Percentiles rank a stretch among this genome's conserved stretches.
Conservation (phyloP, 169 alveolate genomes). For the Sarcocystis neurona region DNA sequence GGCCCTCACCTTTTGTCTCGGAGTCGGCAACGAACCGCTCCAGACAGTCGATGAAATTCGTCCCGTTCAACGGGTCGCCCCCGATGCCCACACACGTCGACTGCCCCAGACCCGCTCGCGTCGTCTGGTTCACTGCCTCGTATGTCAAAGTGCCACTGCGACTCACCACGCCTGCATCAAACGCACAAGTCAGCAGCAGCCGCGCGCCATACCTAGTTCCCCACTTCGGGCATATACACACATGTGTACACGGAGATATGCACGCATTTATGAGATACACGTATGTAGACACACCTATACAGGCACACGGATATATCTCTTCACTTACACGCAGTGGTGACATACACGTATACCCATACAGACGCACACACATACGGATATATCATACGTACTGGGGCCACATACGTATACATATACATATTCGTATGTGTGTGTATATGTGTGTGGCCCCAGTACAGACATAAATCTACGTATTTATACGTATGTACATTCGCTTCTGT, state of each 20-base stretch:
- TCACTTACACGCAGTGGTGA: too few species aligned
- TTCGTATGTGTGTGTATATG: too few species aligned
- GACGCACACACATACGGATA: too few species aligned
- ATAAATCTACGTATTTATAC: too few species aligned
- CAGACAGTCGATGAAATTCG: slow-evolving; percentile 94
- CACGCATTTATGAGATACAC: background rate
- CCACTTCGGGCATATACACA: background rate
- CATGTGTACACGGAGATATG: background rate
- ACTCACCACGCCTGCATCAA: slow-evolving; percentile 59
- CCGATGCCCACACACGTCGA: slow-evolving; percentile 96
- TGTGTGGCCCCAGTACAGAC: too few species aligned
- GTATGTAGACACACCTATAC: too few species aligned
- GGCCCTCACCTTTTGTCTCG: slow-evolving; percentile 90
- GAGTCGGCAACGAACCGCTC: slow-evolving; percentile 92
- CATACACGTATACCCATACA: too few species aligned
- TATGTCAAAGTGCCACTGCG: slow-evolving; percentile 93
- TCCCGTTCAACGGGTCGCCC: slow-evolving; percentile 98
- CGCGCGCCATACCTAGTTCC: background rate
- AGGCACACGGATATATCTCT: too few species aligned
- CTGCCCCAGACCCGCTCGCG: slow-evolving; percentile 96
- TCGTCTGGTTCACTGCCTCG: slow-evolving; percentile 98
- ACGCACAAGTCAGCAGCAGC: background rate
- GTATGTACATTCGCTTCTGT: too few species aligned
- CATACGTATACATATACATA: too few species aligned
- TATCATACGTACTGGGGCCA: too few species aligned